Evolutionary conservation across 2,329 filamentous ascomycete genomes (phyloP).

Genomic region (Penicillium psychrosexuale): DNA sequence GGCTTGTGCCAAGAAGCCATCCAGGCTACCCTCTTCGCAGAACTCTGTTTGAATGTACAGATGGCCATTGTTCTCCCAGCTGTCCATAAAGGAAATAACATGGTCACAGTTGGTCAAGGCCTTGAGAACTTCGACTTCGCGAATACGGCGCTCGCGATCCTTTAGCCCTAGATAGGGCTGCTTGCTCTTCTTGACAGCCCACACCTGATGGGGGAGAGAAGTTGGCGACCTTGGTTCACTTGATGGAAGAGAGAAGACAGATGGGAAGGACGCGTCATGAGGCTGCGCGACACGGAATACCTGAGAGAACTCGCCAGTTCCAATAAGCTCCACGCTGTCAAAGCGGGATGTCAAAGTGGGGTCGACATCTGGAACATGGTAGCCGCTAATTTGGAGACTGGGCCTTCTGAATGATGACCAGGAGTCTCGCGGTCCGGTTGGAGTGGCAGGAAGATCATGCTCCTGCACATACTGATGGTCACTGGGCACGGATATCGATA

Average conservation of each 20-base stretch:
- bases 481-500: conserved; percentile 71
- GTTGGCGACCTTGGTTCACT: conserved; percentile 53
- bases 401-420: conserved; percentile 60
- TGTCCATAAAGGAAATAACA: conserved; percentile 76
- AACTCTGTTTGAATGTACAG: conserved; percentile 98
- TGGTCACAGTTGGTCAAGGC: conserved; percentile 78
- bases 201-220: conserved; percentile 61
- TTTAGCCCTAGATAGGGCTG: conserved; percentile 72
- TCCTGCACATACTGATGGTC: conserved; percentile 43
- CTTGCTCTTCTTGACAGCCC: conserved; percentile 91
- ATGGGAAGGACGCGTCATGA: conserved; percentile 35
- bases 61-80: conserved; percentile 81
- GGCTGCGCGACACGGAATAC: conserved; percentile 73
- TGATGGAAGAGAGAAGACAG: conserved; percentile 47
- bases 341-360: conserved; percentile 71
- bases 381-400: conserved; percentile 66
- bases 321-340: conserved; percentile 73
- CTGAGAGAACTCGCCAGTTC: conserved; percentile 87
- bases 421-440: conserved; percentile 64
- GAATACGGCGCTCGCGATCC: conserved; percentile 78
- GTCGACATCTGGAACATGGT: conserved; percentile 72
- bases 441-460: conserved; percentile 69
- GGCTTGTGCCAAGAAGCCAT: conserved; percentile 77
- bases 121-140: conserved; percentile 77
- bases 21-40: conserved; percentile 89